Evolutionary conservation across 345 rosid species (phyloP), one percentile per base, ranked within the genome.

Genomic region (Ailanthus altissimus): DNA sequence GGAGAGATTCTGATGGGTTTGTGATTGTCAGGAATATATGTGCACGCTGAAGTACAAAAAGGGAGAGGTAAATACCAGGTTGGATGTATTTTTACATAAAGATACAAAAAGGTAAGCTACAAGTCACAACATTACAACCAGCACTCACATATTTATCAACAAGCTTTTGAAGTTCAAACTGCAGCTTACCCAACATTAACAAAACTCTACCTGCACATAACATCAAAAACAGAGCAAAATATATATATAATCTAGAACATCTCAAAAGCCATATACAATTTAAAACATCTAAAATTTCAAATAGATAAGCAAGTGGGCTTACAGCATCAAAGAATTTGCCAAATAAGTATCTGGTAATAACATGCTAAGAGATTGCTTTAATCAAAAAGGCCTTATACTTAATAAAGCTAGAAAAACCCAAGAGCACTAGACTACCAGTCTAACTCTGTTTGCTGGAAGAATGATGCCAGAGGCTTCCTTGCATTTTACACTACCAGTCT

Each of bases 71-170:
- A 81, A 64, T 66, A 73, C 11, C 28, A 16, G 7, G 65, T 25
- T 43, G 69, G 63, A 54, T 21, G 8, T 56, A 11, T 60, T 18
- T 47, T 74, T 32, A 2, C 21, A 46, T 42, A 72, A 67, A 23
- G 46, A 18, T 59, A 49, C 67, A 25, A n/a, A 65, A 64, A 79
- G 63, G 54, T 5, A 47, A 20, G 47, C 47, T 69, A 40, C 42
- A 77, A 21, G 60, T 70, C 23, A 60, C 5, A 62, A 75, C 43
- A 53, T 25, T 62, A 68, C 25, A 70, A 56, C 50, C 75, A 74
- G 49, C 74, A 86, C 99, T 94, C 83, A 97, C 99, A 89, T 97
- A 97, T 75, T 82, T 86, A 78, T 97, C 98, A 59, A 94, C 89
- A 81, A 92, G 92, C 76, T 86, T 90, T 73, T 90, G 97, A 73